Evolutionary conservation across 495 filamentous ascomycete genomes (phyloP).

Genomic region (Lentithecium fluviatile): DNA sequence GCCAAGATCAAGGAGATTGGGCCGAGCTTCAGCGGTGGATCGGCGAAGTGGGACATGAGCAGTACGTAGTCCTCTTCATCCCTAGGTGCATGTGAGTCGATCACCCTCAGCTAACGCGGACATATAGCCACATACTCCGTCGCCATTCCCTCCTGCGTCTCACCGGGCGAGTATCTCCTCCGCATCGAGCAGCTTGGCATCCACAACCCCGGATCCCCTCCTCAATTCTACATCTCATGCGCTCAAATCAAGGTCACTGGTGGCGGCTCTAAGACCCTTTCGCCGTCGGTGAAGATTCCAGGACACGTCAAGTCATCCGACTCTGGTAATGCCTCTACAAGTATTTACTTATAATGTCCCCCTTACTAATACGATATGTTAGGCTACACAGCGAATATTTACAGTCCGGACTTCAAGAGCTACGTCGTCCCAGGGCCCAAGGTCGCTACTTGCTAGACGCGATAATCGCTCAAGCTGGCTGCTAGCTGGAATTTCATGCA

Average conservation of each 20-base stretch:
- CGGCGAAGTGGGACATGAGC: conserved; percentile 28
- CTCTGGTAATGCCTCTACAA: too few species aligned
- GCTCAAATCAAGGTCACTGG: conserved; percentile 35
- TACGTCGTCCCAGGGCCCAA: conserved; percentile 52
- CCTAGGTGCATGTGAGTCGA: not conserved
- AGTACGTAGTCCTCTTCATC: conserved; percentile 2
- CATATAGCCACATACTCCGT: conserved; percentile 42
- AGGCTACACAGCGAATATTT: conserved; percentile 57
- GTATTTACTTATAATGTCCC: too few species aligned
- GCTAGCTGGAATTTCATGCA: not conserved
- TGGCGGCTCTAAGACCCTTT: conserved; percentile 10
- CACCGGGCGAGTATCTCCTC: conserved; percentile 35
- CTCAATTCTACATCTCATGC: conserved; percentile 52
- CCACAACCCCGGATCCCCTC: conserved; percentile 53
- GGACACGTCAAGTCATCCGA: conserved; percentile 57
- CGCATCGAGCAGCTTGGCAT: conserved; percentile 43
- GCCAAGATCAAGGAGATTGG: conserved; percentile 42
- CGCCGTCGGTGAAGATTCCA: conserved; percentile 45
- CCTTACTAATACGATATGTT: too few species aligned
- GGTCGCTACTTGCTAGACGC: conserved; percentile 36
- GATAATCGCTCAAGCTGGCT: not conserved
- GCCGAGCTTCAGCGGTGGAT: conserved; percentile 24
- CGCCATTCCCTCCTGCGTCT: conserved; percentile 24
- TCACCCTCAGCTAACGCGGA: not conserved
- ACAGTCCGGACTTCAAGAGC: conserved; percentile 48